Percentiles rank a stretch among this genome's conserved stretches.
Evolutionary conservation across 768 basidiomycete species (phyloP).

Genomic region (Mycena vitilis): DNA sequence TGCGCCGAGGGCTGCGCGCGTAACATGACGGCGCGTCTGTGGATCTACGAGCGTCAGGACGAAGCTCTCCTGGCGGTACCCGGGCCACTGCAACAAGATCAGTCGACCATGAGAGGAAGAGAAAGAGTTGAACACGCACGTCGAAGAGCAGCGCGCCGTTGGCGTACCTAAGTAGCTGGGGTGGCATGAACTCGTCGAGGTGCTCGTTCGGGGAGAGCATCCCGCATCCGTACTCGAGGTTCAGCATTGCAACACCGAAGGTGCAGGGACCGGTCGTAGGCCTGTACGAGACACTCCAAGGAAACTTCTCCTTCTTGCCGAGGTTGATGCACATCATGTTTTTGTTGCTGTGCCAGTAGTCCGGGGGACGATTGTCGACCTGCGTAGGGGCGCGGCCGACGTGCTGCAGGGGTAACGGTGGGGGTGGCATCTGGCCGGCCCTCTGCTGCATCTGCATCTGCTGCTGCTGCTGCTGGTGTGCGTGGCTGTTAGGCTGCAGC

Average conservation of each 20-base stretch:
- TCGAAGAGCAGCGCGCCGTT: conserved; percentile 17
- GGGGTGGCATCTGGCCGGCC: conserved; percentile 15
- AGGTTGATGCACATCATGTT: conserved; percentile 25
- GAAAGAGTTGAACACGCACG: conserved; percentile 5
- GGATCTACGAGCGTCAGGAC: conserved; percentile 28
- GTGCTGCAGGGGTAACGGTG: background rate
- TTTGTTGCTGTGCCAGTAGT: conserved; percentile 33
- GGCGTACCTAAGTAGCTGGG: background rate
- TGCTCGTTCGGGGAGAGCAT: conserved; percentile 1
- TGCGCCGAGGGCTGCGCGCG: conserved; percentile 27
- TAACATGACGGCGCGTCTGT: conserved; percentile 24
- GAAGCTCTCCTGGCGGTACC: conserved; percentile 26
- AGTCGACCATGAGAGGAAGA: background rate
- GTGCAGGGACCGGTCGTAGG: conserved; percentile 31
- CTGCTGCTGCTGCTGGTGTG: background rate
- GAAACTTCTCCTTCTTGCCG: background rate
- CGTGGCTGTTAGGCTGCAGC: background rate
- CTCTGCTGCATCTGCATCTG: background rate
- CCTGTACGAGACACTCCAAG: conserved; percentile 24
- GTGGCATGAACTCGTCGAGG: conserved; percentile 19
- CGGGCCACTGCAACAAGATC: conserved; percentile 27
- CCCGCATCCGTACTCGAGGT: conserved; percentile 26
- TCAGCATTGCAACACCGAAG: conserved; percentile 28
- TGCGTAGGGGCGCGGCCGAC: conserved; percentile 24
- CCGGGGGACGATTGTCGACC: conserved; percentile 25